phyloP scores from a whole-genome alignment of 192 early-diverging fungal species.

The Mortierella antarctica region DNA sequence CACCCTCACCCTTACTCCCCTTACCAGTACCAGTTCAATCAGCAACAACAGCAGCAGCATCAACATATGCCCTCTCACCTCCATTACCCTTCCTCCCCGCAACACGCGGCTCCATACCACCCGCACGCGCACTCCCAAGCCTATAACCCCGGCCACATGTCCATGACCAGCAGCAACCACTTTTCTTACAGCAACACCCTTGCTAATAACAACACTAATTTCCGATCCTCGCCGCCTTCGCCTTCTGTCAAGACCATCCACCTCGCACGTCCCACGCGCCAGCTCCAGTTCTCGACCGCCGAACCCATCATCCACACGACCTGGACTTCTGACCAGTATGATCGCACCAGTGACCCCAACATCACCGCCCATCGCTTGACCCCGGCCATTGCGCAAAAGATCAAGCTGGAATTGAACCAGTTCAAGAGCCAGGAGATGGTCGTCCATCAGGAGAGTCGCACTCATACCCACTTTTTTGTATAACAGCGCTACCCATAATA shows the following conservation, averaged over 20 bases:
- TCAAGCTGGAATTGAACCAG: conserved; percentile 94
- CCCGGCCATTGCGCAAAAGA: conserved; percentile 83
- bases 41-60: conserved; percentile 8
- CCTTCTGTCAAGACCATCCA: neutral
- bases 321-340: conserved; percentile 84
- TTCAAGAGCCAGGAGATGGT: conserved; percentile 94
- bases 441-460: conserved; percentile 81
- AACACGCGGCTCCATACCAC: neutral
- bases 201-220: neutral
- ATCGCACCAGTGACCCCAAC: conserved; percentile 83
- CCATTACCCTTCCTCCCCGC: neutral
- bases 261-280: conserved; percentile 4
- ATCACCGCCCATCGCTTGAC: conserved; percentile 86
- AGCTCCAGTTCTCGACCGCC: conserved; percentile 60
- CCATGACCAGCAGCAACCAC: conserved; percentile 5
- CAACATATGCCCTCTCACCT: conserved; percentile 6
- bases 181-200: neutral
- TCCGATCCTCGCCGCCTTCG: neutral
- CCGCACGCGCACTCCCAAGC: neutral
- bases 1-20: neutral
- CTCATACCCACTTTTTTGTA: conserved; percentile 78
- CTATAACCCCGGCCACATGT: conserved; percentile 1
- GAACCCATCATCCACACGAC: conserved; percentile 70
- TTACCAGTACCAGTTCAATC: conserved; percentile 15
- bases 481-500: conserved; percentile 21